Conservation (phyloP, 768 basidiomycete genomes). For the Hortiboletus campestris region DNA sequence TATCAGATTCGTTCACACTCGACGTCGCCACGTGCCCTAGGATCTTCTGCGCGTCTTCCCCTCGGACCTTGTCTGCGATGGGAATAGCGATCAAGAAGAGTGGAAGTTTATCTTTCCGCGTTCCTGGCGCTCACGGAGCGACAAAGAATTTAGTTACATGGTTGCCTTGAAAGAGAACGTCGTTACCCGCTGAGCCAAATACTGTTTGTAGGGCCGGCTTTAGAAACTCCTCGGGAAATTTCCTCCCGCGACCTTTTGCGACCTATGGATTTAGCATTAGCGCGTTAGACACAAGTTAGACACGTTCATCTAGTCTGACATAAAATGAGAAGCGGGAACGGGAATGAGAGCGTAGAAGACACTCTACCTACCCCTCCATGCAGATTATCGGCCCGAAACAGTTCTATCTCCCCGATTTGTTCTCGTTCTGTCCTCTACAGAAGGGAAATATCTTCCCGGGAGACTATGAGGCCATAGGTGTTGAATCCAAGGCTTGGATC, state of each 20-base stretch:
- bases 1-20: neutral
- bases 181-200: no score
- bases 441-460: conserved; percentile 50
- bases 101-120: no score
- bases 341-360: neutral
- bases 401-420: conserved; percentile 58
- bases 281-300: neutral
- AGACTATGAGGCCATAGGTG: conserved; percentile 52
- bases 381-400: conserved; percentile 16
- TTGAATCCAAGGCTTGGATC: conserved; percentile 61
- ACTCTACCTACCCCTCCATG: neutral
- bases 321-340: conserved; percentile 1
- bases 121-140: no score
- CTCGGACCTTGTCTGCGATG: neutral
- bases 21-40: neutral
- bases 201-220: neutral
- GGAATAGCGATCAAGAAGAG: conserved; percentile 48
- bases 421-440: conserved; percentile 43
- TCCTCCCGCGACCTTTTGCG: neutral
- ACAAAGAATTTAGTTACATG: no score
- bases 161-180: no score
- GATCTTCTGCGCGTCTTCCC: conserved; percentile 1
- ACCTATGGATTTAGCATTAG: conserved; percentile 2
- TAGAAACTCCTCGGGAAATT: conserved; percentile 8
- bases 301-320: conserved; percentile 5